A percentile compares a stretch with the other conserved stretches of the same genome.
Conservation (phyloP, 495 filamentous ascomycete species). For the Delitschia confertaspora region DNA sequence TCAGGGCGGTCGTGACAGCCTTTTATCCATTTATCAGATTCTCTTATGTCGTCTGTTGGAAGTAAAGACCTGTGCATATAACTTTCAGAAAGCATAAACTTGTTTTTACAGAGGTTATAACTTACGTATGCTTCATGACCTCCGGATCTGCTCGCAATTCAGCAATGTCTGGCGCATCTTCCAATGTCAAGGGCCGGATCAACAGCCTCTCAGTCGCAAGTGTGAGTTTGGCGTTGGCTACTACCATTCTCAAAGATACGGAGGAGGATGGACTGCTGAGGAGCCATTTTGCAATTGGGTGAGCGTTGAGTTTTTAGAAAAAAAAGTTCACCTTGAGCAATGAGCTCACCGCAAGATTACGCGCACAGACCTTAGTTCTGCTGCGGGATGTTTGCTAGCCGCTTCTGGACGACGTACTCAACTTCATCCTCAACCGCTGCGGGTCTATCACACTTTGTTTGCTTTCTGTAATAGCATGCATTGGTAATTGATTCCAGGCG, state of each 20-base stretch:
- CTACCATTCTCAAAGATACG: slow-evolving; percentile 13
- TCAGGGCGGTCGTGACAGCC: slow-evolving; percentile 17
- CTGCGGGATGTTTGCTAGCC: too few relatives aligned
- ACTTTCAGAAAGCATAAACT: not conserved
- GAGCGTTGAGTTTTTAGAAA: not conserved
- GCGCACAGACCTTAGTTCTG: too few relatives aligned
- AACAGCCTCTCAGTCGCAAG: slow-evolving; percentile 21
- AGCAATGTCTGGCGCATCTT: slow-evolving; percentile 21
- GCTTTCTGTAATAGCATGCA: too few relatives aligned
- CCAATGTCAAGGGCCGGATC: slow-evolving; percentile 17
- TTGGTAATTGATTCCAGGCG: too few relatives aligned
- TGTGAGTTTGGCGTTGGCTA: slow-evolving; percentile 15
- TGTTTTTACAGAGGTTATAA: not conserved
- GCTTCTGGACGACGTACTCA: too few relatives aligned
- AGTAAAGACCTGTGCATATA: slow-evolving; percentile 6
- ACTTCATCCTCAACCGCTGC: too few relatives aligned
- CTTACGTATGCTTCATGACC: slow-evolving; percentile 22
- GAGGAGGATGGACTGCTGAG: not conserved
- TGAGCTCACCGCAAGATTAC: too few relatives aligned
- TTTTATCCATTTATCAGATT: slow-evolving; percentile 19
- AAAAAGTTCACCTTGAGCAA: too few relatives aligned
- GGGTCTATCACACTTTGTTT: too few relatives aligned
- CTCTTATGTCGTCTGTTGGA: slow-evolving; percentile 10
- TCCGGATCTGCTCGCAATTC: slow-evolving; percentile 15
- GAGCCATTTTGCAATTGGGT: slow-evolving; percentile 3